Conservation (phyloP, 441 rosid species). For the Kokia cookei region DNA sequence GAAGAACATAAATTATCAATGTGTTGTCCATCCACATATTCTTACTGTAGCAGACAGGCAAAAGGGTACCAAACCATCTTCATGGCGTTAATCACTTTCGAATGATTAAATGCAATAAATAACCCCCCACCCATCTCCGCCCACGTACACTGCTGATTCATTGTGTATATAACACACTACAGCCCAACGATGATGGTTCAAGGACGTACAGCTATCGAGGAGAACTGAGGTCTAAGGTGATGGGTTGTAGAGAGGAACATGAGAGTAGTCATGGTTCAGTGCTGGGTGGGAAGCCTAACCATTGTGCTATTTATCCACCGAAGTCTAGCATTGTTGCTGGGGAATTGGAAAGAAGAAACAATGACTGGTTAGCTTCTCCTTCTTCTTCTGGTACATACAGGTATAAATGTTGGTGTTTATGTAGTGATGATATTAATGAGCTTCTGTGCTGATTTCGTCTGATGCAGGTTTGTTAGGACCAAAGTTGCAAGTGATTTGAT, state of each 20-base stretch:
- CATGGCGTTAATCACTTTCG: constrained; percentile 17
- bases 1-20: constrained; percentile 6
- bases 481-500: constrained; percentile 37
- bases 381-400: not conserved
- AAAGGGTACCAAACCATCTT: constrained; percentile 29
- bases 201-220: not conserved
- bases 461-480: constrained; percentile 38
- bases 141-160: not conserved
- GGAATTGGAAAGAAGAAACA: constrained; percentile 34
- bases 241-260: not conserved
- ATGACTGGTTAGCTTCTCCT: constrained; percentile 27
- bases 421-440: not conserved
- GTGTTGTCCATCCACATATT: constrained; percentile 11
- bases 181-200: not conserved
- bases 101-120: not conserved
- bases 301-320: constrained; percentile 23
- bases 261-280: constrained; percentile 3
- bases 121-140: not conserved
- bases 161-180: not conserved
- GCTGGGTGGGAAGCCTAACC: constrained; percentile 13
- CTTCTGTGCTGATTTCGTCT: not conserved
- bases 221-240: constrained; percentile 16
- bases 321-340: constrained; percentile 26
- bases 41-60: constrained; percentile 6
- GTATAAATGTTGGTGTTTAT: not conserved